Conservation (phyloP, 352 stramenopile genomes). For the Thraustochytrium sp. region DNA sequence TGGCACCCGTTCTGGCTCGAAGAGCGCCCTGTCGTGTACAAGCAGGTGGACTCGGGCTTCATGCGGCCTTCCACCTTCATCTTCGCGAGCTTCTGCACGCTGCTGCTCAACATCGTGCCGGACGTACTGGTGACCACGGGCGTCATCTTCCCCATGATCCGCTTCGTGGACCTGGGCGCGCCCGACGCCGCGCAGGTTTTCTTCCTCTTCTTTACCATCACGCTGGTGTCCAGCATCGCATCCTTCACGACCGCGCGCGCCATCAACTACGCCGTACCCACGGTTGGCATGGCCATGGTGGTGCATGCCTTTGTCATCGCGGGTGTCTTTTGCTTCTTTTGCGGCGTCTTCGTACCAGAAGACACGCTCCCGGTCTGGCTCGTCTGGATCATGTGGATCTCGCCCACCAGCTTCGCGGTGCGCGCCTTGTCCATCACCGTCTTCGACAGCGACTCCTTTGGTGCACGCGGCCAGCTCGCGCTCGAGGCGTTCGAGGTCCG, state of each 20-base stretch:
- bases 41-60: neutral
- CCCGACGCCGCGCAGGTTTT: neutral
- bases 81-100: neutral
- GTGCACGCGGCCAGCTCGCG: neutral
- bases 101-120: neutral
- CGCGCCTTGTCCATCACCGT: neutral
- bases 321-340: neutral
- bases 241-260: neutral
- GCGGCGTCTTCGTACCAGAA: neutral
- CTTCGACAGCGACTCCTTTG: conserved; percentile 7
- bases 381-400: neutral
- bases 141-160: neutral
- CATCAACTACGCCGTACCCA: neutral
- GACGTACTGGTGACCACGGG: neutral
- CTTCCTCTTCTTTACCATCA: neutral
- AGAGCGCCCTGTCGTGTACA: neutral
- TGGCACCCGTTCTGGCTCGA: neutral
- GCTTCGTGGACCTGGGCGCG: neutral
- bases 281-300: neutral
- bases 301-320: neutral
- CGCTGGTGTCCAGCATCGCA: neutral
- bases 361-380: neutral
- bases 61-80: neutral
- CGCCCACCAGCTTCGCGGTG: neutral
- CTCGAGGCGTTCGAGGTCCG: neutral